Evolutionary conservation across 2,329 filamentous ascomycete species (phyloP).

Genomic region (Aspergillus hortae): DNA sequence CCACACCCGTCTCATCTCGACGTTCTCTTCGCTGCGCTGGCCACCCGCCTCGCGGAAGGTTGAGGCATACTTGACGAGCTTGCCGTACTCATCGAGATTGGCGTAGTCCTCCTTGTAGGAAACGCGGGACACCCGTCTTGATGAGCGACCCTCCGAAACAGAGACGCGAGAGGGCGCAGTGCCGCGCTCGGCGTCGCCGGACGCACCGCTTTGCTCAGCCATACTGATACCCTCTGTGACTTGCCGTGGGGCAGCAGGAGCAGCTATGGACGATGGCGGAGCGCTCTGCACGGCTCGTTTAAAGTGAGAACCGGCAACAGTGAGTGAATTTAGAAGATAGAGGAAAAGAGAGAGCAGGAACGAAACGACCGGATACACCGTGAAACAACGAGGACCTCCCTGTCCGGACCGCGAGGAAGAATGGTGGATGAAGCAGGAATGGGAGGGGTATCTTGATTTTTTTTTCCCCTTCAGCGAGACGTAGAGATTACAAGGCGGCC

Average conservation of each 20-base stretch:
- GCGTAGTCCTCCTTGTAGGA: constrained; percentile 32
- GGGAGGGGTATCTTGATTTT: background rate
- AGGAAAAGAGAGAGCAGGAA: constrained; percentile 2
- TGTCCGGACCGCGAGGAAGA: background rate
- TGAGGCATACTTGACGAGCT: constrained; percentile 64
- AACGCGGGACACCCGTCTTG: constrained; percentile 32
- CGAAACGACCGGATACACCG: constrained; percentile 5
- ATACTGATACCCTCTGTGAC: constrained; percentile 13
- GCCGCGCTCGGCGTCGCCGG: constrained; percentile 15
- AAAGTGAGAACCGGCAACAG: background rate
- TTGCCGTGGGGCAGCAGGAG: constrained; percentile 7
- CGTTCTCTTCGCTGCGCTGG: constrained; percentile 40
- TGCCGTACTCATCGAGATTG: constrained; percentile 59
- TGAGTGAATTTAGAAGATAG: constrained; percentile 4
- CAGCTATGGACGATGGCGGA: background rate
- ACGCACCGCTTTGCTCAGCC: constrained; percentile 17
- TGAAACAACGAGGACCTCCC: constrained; percentile 2
- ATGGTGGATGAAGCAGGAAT: background rate
- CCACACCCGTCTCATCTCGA: constrained; percentile 52
- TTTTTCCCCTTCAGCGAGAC: constrained; percentile 1
- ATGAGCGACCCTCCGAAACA: constrained; percentile 13
- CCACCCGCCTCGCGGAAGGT: constrained; percentile 57
- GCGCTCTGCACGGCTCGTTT: background rate
- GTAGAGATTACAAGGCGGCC: constrained; percentile 1
- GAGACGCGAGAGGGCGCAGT: constrained; percentile 23